Percentiles rank a stretch among this genome's conserved stretches.
These are phyloP conservation scores for Funneliformis mosseae DNA, from an alignment of 192 early-diverging fungal species.

Conservation along the genomic window DNA sequence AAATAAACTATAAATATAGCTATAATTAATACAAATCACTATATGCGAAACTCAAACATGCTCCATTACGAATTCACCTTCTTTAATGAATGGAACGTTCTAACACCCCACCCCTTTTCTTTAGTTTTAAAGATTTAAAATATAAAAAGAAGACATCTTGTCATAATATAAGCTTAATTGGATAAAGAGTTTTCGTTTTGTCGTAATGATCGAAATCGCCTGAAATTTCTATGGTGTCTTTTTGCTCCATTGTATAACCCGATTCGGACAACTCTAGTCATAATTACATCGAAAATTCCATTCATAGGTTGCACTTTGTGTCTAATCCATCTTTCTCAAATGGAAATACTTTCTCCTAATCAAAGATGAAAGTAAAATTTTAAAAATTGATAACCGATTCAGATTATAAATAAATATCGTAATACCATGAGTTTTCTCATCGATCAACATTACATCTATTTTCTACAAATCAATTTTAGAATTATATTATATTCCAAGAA, in stretches of 20 bases:
- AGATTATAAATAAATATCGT: not conserved
- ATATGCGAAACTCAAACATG: not conserved
- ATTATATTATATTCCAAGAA: not conserved
- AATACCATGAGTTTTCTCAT: not conserved
- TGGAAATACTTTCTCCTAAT: constrained; percentile 11
- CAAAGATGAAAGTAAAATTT: not conserved
- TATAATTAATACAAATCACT: not conserved
- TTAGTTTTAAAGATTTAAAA: constrained; percentile 21
- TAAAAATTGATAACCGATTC: not conserved
- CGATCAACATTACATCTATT: not conserved
- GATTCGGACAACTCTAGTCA: constrained; percentile 1
- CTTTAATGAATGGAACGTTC: constrained; percentile 5
- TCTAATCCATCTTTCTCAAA: constrained; percentile 4
- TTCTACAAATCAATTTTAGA: not conserved
- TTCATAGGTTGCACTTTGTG: constrained; percentile 13
- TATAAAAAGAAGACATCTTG: not conserved
- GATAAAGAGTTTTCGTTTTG: not conserved
- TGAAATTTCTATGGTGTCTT: not conserved
- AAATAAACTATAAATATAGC: not conserved
- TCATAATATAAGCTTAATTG: not conserved
- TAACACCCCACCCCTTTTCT: constrained; percentile 23
- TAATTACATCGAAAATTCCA: constrained; percentile 11
- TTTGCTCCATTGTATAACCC: constrained; percentile 10
- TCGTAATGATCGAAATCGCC: not conserved
- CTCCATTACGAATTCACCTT: constrained; percentile 9